Percentiles rank a stretch among this genome's conserved stretches.
Conservation (phyloP, 2,329 filamentous ascomycete genomes). For the Exophiala oligosperma region DNA sequence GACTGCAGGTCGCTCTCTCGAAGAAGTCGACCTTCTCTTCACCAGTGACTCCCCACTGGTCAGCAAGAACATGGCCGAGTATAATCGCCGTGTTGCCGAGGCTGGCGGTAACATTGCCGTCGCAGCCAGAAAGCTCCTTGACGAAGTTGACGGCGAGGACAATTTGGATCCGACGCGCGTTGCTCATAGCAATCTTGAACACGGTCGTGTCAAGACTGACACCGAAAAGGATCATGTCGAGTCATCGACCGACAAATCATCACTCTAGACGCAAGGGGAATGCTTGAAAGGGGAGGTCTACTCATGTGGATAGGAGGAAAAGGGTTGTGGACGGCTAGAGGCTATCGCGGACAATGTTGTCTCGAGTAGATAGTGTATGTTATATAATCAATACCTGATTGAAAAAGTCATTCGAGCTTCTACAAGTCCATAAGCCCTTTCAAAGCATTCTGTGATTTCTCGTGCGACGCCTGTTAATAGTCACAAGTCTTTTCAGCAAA, state of each 20-base stretch:
- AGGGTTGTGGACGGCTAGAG: too few relatives aligned
- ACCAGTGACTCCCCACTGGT: conserved; percentile 36
- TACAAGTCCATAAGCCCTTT: too few relatives aligned
- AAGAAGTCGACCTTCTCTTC: conserved; percentile 48
- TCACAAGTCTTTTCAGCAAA: too few relatives aligned
- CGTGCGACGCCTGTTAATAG: too few relatives aligned
- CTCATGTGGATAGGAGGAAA: too few relatives aligned
- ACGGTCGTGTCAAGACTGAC: conserved; percentile 5
- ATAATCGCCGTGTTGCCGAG: conserved; percentile 32
- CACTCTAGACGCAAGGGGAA: not conserved
- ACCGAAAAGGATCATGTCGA: conserved; percentile 8
- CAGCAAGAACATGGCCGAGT: conserved; percentile 35
- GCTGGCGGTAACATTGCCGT: conserved; percentile 35
- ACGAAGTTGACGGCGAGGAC: conserved; percentile 32
- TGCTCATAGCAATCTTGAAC: conserved; percentile 10
- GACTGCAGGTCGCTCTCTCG: conserved; percentile 45
- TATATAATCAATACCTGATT: too few relatives aligned
- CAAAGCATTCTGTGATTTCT: too few relatives aligned
- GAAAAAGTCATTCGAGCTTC: too few relatives aligned
- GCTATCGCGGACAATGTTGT: too few relatives aligned
- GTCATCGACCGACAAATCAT: not conserved
- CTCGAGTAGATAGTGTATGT: too few relatives aligned
- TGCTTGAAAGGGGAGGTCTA: not conserved
- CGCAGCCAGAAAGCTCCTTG: conserved; percentile 33
- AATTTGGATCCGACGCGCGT: conserved; percentile 23